Evolutionary conservation across 768 basidiomycete species (phyloP).

Genomic region (Pleurotus djamor): DNA sequence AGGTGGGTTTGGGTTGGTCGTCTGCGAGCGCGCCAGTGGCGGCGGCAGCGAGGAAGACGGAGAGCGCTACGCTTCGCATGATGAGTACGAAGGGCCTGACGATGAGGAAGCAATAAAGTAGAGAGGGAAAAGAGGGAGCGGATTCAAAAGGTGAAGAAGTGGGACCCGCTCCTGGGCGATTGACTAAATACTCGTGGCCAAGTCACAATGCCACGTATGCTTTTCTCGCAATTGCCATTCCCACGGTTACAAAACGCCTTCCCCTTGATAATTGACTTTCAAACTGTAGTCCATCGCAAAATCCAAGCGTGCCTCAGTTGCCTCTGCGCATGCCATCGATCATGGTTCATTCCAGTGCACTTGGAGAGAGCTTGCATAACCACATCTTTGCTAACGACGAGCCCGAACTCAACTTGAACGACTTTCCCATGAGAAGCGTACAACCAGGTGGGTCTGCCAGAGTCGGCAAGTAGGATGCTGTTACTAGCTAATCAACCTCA

Average conservation of each 20-base stretch:
- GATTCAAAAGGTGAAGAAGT: slow-evolving; percentile 5
- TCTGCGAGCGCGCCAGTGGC: slow-evolving; percentile 65
- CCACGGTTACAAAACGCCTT: not conserved
- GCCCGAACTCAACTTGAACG: no score
- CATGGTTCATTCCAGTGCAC: not conserved
- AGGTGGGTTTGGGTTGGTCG: slow-evolving; percentile 57
- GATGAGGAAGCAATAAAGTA: slow-evolving; percentile 24
- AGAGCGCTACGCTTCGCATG: slow-evolving; percentile 90
- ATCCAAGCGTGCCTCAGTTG: no score
- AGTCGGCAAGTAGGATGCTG: not conserved
- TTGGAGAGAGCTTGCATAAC: not conserved
- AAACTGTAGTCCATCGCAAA: not conserved
- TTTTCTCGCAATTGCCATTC: slow-evolving; percentile 6
- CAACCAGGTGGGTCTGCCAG: not conserved
- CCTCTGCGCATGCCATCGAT: no score
- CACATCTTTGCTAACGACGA: no score
- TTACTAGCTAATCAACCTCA: not conserved
- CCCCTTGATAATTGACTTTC: not conserved
- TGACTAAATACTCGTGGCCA: slow-evolving; percentile 9
- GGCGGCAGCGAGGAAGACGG: slow-evolving; percentile 61
- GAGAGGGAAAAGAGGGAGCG: slow-evolving; percentile 15
- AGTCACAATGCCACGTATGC: slow-evolving; percentile 7
- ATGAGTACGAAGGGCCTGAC: slow-evolving; percentile 65
- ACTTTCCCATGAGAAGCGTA: no score
- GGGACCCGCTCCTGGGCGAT: not conserved